These are phyloP conservation scores for Debaryomycetaceae sp. DNA, from an alignment of 1,139 yeast species.

Conservation along the genomic window DNA sequence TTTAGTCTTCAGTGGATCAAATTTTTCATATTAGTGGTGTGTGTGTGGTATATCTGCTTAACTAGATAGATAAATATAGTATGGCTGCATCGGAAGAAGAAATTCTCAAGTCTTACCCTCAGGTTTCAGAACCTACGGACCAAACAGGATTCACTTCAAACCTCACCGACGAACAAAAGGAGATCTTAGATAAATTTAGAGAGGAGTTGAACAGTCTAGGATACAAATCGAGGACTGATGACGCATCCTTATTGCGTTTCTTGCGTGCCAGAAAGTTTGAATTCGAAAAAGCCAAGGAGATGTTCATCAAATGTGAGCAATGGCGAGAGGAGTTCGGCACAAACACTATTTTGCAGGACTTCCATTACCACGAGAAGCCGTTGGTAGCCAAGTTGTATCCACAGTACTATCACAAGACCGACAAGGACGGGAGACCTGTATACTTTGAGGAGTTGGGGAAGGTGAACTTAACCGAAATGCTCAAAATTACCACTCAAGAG, in stretches of 20 bases:
- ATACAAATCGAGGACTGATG: conserved; percentile 74
- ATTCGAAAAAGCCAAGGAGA: conserved; percentile 68
- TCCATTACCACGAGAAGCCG: conserved; percentile 87
- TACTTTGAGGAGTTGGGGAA: conserved; percentile 91
- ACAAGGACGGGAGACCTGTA: conserved; percentile 94
- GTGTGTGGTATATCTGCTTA: background rate
- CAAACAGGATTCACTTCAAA: conserved; percentile 81
- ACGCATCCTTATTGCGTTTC: conserved; percentile 85
- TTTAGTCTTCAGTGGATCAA: background rate
- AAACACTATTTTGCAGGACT: conserved; percentile 80
- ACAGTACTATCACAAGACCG: conserved; percentile 95
- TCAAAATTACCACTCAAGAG: conserved; percentile 90
- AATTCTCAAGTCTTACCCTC: conserved; percentile 60
- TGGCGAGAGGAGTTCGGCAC: conserved; percentile 91
- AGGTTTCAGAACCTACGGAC: conserved; percentile 54
- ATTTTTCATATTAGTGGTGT: background rate
- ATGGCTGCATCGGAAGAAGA: conserved; percentile 22
- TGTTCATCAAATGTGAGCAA: conserved; percentile 84
- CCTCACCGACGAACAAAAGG: conserved; percentile 66
- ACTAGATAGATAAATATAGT: background rate
- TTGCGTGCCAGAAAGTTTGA: conserved; percentile 95
- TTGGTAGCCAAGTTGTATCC: conserved; percentile 88
- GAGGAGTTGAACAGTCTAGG: conserved; percentile 60
- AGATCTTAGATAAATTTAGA: conserved; percentile 56
- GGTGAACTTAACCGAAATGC: conserved; percentile 86